Conservation (phyloP, 2,329 filamentous ascomycete genomes). For the Celoporthe dispersa region DNA sequence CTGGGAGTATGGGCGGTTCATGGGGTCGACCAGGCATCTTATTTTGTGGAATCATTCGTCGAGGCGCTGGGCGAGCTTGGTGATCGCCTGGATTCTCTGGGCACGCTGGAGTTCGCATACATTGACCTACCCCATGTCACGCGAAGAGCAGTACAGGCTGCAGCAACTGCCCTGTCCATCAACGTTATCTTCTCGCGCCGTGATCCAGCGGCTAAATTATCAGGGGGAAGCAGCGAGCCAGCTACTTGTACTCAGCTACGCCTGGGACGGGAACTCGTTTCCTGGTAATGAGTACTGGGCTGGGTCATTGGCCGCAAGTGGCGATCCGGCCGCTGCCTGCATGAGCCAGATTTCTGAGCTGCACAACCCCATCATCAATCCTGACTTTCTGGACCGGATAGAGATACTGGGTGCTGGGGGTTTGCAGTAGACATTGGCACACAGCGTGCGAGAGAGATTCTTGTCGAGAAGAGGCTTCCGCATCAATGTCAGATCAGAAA, state of each 20-base stretch:
- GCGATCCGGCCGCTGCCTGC: slow-evolving; percentile 40
- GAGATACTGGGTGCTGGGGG: slow-evolving; percentile 28
- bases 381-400: slow-evolving; percentile 34
- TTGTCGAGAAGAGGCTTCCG: background rate
- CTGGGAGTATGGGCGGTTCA: slow-evolving; percentile 36
- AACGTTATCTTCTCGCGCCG: slow-evolving; percentile 12
- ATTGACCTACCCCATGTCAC: background rate
- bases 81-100: background rate
- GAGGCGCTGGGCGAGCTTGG: slow-evolving; percentile 4
- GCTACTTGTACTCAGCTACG: slow-evolving; percentile 39
- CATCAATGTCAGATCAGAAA: background rate
- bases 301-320: slow-evolving; percentile 32
- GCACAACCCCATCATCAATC: slow-evolving; percentile 40
- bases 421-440: background rate
- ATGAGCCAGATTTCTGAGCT: slow-evolving; percentile 41
- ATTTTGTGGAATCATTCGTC: slow-evolving; percentile 12
- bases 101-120: slow-evolving; percentile 15
- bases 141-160: background rate
- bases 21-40: slow-evolving; percentile 25
- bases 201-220: slow-evolving; percentile 32
- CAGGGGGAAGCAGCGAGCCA: slow-evolving; percentile 26
- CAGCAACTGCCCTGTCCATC: background rate
- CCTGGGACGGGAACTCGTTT: slow-evolving; percentile 41
- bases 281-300: slow-evolving; percentile 42
- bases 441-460: background rate